Conservation (phyloP, 2,329 filamentous ascomycete species). For the Xylaria sp. region DNA sequence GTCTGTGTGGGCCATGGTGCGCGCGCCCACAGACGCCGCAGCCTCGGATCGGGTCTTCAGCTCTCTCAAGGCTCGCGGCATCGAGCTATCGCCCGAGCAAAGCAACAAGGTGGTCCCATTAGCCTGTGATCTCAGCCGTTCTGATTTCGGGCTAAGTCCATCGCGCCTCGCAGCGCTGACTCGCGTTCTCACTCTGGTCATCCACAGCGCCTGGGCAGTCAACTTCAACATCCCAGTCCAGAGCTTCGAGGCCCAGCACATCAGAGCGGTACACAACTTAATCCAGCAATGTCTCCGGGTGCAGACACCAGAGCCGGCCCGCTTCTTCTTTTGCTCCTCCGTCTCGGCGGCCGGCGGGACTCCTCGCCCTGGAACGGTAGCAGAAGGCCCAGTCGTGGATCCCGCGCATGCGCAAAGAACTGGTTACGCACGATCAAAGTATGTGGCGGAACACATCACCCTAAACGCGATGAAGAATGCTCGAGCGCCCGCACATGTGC, state of each 20-base stretch:
- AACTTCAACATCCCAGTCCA: conserved; percentile 64
- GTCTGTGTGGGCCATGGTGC: conserved; percentile 61
- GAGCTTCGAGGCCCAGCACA: conserved; percentile 60
- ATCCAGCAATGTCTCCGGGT: conserved; percentile 54
- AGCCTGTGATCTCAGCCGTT: conserved; percentile 55
- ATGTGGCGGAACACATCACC: conserved; percentile 60
- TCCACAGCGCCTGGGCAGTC: conserved; percentile 65
- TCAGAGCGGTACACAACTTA: conserved; percentile 59
- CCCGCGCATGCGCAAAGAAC: conserved; percentile 58
- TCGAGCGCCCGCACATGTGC: conserved; percentile 50
- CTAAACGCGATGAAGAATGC: conserved; percentile 47
- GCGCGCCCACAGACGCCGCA: conserved; percentile 53
- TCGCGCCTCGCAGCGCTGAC: conserved; percentile 46
- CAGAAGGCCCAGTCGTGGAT: conserved; percentile 52
- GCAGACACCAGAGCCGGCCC: conserved; percentile 49
- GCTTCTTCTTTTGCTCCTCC: conserved; percentile 59
- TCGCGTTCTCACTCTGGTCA: conserved; percentile 54
- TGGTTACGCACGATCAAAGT: conserved; percentile 64
- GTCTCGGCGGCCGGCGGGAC: conserved; percentile 56
- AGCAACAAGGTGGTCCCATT: conserved; percentile 52
- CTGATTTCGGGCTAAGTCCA: conserved; percentile 54
- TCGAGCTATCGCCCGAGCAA: conserved; percentile 49
- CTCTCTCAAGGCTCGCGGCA: conserved; percentile 50
- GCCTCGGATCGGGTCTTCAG: conserved; percentile 48
- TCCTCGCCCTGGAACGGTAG: conserved; percentile 51